Conservation (phyloP, 805 yeast genomes). For the Wickerhamiella galacta region DNA sequence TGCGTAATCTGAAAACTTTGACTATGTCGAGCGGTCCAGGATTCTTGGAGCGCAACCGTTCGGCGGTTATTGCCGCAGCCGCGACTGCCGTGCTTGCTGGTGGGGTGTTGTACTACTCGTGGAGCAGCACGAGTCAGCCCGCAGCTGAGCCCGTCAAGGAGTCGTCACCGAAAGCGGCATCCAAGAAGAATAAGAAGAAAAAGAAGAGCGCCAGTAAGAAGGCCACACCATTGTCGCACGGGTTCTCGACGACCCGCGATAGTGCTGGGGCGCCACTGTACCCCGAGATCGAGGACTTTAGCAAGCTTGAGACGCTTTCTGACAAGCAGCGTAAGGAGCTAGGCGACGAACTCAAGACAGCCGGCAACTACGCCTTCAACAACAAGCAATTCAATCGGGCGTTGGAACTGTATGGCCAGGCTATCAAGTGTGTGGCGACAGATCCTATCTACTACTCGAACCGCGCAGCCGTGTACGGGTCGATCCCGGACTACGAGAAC, state of each 20-base stretch:
- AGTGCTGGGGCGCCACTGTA: slow-evolving; percentile 19
- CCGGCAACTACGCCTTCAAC: slow-evolving; percentile 72
- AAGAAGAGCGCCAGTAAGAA: slow-evolving; percentile 20
- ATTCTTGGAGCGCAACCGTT: slow-evolving; percentile 37
- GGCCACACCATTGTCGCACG: slow-evolving; percentile 11
- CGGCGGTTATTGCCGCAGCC: slow-evolving; percentile 46
- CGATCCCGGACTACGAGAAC: slow-evolving; percentile 60
- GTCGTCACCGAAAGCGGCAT: slow-evolving; percentile 12
- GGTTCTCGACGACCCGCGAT: slow-evolving; percentile 15
- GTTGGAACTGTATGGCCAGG: slow-evolving; percentile 59
- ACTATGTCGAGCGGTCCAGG: slow-evolving; percentile 20
- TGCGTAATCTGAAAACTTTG: background rate
- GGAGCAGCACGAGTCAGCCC: background rate
- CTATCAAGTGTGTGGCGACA: slow-evolving; percentile 44
- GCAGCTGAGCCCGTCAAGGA: slow-evolving; percentile 2
- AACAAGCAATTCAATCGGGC: slow-evolving; percentile 57
- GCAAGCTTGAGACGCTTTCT: slow-evolving; percentile 11
- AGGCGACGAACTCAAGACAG: slow-evolving; percentile 67
- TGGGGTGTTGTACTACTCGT: slow-evolving; percentile 37
- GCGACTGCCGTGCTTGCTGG: slow-evolving; percentile 49
- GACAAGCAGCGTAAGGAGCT: slow-evolving; percentile 28
- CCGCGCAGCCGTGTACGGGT: slow-evolving; percentile 90
- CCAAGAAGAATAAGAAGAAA: slow-evolving; percentile 34
- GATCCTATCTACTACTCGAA: slow-evolving; percentile 90
- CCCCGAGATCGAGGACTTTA: slow-evolving; percentile 19